Percentiles rank a stretch among this genome's conserved stretches.
Evolutionary conservation across 768 basidiomycete species (phyloP).

Genomic region (Tricholoma sp.): DNA sequence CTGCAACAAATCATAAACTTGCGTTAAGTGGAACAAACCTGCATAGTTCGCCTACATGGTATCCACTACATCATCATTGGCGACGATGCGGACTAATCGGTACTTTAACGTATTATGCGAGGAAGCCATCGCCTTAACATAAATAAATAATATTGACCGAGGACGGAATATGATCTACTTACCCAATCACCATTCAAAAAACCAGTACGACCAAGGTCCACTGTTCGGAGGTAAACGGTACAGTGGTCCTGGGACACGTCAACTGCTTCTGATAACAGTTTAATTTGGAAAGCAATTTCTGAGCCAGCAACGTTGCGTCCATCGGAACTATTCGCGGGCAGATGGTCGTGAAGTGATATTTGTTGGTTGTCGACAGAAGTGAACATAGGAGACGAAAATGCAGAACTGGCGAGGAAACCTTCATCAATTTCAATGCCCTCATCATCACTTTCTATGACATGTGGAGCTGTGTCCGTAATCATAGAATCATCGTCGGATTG

Average conservation of each 20-base stretch:
- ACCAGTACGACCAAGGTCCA: slow-evolving; percentile 63
- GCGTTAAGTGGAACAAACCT: neutral
- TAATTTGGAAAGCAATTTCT: slow-evolving; percentile 21
- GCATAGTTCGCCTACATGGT: slow-evolving; percentile 26
- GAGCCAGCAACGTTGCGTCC: slow-evolving; percentile 2
- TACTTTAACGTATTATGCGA: slow-evolving; percentile 27
- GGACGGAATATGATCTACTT: slow-evolving; percentile 9
- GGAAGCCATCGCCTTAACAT: slow-evolving; percentile 47
- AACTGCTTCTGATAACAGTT: slow-evolving; percentile 28
- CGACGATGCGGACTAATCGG: slow-evolving; percentile 56
- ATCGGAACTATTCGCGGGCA: neutral
- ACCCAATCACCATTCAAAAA: slow-evolving; percentile 79
- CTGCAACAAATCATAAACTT: slow-evolving; percentile 22
- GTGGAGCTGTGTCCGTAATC: slow-evolving; percentile 13
- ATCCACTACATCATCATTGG: slow-evolving; percentile 39
- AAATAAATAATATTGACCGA: slow-evolving; percentile 7
- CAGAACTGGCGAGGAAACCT: slow-evolving; percentile 57
- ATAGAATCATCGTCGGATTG: slow-evolving; percentile 6
- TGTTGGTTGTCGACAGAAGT: slow-evolving; percentile 8
- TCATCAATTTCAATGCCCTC: slow-evolving; percentile 68
- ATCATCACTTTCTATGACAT: slow-evolving; percentile 16
- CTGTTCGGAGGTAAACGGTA: slow-evolving; percentile 56
- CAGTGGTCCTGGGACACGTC: slow-evolving; percentile 40
- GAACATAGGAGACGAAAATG: slow-evolving; percentile 26
- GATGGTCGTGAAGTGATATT: slow-evolving; percentile 9